Percentiles rank a stretch among this genome's conserved stretches.
These are phyloP conservation scores for Zarea fungicola DNA, from an alignment of 2,329 filamentous ascomycete genomes.

Conservation along the genomic window DNA sequence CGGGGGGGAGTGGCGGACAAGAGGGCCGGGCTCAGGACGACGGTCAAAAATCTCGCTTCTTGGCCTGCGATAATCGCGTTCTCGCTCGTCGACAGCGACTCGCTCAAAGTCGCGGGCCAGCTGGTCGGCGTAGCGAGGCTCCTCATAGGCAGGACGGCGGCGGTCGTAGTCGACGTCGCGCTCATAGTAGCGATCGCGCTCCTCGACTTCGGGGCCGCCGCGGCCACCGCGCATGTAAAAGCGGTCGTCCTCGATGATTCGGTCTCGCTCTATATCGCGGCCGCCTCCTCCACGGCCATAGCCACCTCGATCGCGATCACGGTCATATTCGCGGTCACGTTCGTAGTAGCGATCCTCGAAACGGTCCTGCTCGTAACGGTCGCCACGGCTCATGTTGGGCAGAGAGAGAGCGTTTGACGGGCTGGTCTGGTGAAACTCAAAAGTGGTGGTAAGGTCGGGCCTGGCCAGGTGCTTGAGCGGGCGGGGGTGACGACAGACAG, in stretches of 20 bases:
- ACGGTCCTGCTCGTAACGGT: slow-evolving; percentile 14
- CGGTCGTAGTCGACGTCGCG: slow-evolving; percentile 32
- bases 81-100: slow-evolving; percentile 47
- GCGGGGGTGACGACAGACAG: too few species aligned
- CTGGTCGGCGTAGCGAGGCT: slow-evolving; percentile 32
- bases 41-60: slow-evolving; percentile 82
- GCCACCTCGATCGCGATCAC: slow-evolving; percentile 33
- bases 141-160: slow-evolving; percentile 52
- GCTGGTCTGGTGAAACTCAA: neutral
- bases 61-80: slow-evolving; percentile 53
- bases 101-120: slow-evolving; percentile 39
- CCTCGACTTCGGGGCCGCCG: slow-evolving; percentile 40
- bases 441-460: neutral
- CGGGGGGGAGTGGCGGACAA: slow-evolving; percentile 19
- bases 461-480: neutral
- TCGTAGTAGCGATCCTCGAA: slow-evolving; percentile 21
- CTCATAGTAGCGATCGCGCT: slow-evolving; percentile 39
- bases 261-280: slow-evolving; percentile 32
- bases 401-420: neutral
- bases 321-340: slow-evolving; percentile 41
- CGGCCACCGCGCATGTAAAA: slow-evolving; percentile 32
- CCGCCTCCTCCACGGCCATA: slow-evolving; percentile 3
- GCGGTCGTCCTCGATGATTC: slow-evolving; percentile 52
- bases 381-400: slow-evolving; percentile 12
- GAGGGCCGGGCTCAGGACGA: slow-evolving; percentile 52